Evolutionary conservation across 2,329 filamentous ascomycete genomes (phyloP).

Genomic region (Pseudogymnoascus sp.): DNA sequence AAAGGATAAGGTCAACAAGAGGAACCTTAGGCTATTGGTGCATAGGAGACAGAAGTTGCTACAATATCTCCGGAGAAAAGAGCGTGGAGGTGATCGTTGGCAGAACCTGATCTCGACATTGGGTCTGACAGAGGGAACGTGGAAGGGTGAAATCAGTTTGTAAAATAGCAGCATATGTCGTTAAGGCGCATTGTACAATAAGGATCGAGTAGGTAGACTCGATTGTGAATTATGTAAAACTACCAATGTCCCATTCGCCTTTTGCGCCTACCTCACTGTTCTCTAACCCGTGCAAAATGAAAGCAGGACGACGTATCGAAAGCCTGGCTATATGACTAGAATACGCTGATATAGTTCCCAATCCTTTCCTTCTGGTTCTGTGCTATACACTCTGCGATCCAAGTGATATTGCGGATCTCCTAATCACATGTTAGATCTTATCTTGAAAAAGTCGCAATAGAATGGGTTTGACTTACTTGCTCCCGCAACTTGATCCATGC

Average conservation of each 20-base stretch:
- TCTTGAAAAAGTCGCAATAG: conserved; percentile 10
- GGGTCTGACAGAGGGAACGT: conserved; percentile 79
- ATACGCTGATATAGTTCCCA: conserved; percentile 97
- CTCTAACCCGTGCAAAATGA: conserved; percentile 4
- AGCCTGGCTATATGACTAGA: conserved; percentile 42
- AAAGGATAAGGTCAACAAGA: conserved; percentile 90
- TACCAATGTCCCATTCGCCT: conserved; percentile 4
- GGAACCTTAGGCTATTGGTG: conserved; percentile 75
- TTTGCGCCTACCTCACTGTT: conserved; percentile 3
- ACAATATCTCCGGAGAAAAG: conserved; percentile 78
- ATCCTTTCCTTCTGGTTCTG: conserved; percentile 99
- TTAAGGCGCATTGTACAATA: conserved; percentile 21
- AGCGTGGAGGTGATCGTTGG: conserved; percentile 86
- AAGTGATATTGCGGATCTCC: conserved; percentile 99
- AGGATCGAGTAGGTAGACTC: conserved; percentile 8
- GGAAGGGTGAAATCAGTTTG: conserved; percentile 80
- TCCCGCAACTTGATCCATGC: conserved; percentile 96
- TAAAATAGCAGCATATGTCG: conserved; percentile 34
- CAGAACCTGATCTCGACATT: conserved; percentile 74
- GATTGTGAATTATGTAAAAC: conserved; percentile 9
- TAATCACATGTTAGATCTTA: conserved; percentile 36
- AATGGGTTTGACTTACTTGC: conserved; percentile 56
- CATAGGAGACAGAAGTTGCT: conserved; percentile 85
- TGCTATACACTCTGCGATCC: conserved; percentile 99
- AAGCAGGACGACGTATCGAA: conserved; percentile 4